A percentile compares a stretch with the other conserved stretches of the same genome.
Evolutionary conservation across 352 stramenopile species (phyloP).

Genomic region (Phytophthora constricta): DNA sequence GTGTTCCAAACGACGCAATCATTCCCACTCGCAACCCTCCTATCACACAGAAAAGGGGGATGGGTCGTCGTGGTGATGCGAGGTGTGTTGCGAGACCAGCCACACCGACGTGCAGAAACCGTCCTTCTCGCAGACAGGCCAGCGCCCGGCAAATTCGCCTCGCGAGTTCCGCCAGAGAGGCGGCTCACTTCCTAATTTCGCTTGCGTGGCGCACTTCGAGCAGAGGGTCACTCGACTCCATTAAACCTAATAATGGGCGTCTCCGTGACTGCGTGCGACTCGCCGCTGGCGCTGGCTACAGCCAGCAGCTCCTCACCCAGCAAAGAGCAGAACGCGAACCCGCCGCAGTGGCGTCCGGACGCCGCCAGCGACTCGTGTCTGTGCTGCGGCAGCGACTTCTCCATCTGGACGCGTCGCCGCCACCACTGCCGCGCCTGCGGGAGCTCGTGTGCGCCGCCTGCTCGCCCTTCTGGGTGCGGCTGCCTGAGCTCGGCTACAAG

Average conservation of each 20-base stretch:
- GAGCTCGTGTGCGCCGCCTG: conserved; percentile 81
- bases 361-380: conserved; percentile 71
- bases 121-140: background rate
- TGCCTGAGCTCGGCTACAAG: conserved; percentile 74
- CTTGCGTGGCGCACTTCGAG: conserved; percentile 30
- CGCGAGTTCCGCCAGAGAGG: background rate
- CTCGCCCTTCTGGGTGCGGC: conserved; percentile 61
- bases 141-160: background rate
- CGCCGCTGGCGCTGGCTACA: conserved; percentile 15
- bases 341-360: conserved; percentile 75
- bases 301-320: conserved; percentile 6
- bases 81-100: too few relatives aligned
- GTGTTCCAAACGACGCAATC: too few relatives aligned
- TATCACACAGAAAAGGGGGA: too few relatives aligned
- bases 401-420: conserved; percentile 70
- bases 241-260: conserved; percentile 31
- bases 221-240: conserved; percentile 21
- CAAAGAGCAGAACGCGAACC: conserved; percentile 15
- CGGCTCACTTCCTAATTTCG: conserved; percentile 41
- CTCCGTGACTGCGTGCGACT: conserved; percentile 32
- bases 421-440: conserved; percentile 85
- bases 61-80: too few relatives aligned
- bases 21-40: too few relatives aligned
- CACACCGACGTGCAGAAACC: too few relatives aligned
- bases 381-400: conserved; percentile 74